Conservation (phyloP, 768 basidiomycete genomes). For the Lepiota brunneoincarnata region DNA sequence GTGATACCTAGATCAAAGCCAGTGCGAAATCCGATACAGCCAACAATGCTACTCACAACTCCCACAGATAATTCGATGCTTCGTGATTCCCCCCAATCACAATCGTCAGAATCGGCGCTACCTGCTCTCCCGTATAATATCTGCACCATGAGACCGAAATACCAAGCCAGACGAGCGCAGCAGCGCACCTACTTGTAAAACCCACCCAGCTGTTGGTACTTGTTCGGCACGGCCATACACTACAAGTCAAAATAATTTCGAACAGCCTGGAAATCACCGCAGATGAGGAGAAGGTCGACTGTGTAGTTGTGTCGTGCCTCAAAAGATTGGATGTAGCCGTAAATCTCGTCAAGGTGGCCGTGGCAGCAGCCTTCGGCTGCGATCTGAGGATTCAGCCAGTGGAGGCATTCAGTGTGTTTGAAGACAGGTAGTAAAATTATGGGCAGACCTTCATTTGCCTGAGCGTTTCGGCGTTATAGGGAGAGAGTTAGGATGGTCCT, state of each 20-base stretch:
- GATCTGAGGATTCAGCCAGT: too few relatives aligned
- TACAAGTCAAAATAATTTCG: slow-evolving; percentile 75
- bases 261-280: slow-evolving; percentile 92
- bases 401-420: too few relatives aligned
- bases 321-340: slow-evolving; percentile 55
- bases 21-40: not conserved
- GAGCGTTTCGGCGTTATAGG: too few relatives aligned
- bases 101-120: slow-evolving; percentile 83
- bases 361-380: slow-evolving; percentile 59
- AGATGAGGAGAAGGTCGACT: slow-evolving; percentile 82
- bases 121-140: slow-evolving; percentile 82
- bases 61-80: slow-evolving; percentile 95
- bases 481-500: too few relatives aligned
- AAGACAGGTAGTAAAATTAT: too few relatives aligned
- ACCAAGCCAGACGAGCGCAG: not conserved
- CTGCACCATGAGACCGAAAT: slow-evolving; percentile 31
- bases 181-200: slow-evolving; percentile 59
- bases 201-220: slow-evolving; percentile 75
- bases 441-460: too few relatives aligned
- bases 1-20: slow-evolving; percentile 62
- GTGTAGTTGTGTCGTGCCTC: slow-evolving; percentile 55
- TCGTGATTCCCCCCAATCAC: slow-evolving; percentile 99
- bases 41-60: slow-evolving; percentile 59
- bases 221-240: slow-evolving; percentile 82
- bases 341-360: slow-evolving; percentile 78